These are phyloP conservation scores for Rhizopogon roseolus DNA, from an alignment of 768 basidiomycete species.

Conservation along the genomic window DNA sequence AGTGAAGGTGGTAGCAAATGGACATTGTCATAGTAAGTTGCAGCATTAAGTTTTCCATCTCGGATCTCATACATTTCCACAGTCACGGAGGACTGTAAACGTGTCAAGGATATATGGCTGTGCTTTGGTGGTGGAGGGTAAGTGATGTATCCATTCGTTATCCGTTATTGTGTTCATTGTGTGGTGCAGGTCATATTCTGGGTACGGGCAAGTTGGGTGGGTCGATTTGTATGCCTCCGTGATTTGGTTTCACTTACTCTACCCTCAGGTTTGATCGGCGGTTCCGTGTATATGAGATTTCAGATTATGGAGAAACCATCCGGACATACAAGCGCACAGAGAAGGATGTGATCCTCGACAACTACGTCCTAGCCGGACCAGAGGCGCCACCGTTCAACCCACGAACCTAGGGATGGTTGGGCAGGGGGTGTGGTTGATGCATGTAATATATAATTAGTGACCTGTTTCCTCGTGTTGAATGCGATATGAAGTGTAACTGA, in stretches of 20 bases:
- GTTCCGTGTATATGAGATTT: conserved; percentile 84
- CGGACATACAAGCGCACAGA: conserved; percentile 82
- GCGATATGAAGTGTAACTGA: too few species aligned
- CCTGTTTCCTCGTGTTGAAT: neutral
- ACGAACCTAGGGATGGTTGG: conserved; percentile 1
- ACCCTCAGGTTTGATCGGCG: conserved; percentile 75
- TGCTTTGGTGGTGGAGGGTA: conserved; percentile 88
- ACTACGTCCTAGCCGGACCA: conserved; percentile 54
- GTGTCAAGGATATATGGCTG: conserved; percentile 83
- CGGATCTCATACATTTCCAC: conserved; percentile 10
- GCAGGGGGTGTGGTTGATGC: neutral
- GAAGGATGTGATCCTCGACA: conserved; percentile 61
- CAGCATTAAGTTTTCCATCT: neutral
- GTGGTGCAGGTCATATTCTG: conserved; percentile 64
- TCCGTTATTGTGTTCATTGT: neutral
- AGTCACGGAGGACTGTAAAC: conserved; percentile 88
- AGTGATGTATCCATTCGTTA: conserved; percentile 18
- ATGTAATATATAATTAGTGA: neutral
- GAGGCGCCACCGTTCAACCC: conserved; percentile 33
- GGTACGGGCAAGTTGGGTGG: conserved; percentile 74
- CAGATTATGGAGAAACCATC: conserved; percentile 89
- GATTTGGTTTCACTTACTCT: conserved; percentile 6
- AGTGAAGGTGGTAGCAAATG: conserved; percentile 87
- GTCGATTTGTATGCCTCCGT: conserved; percentile 10
- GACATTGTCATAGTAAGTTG: conserved; percentile 78